A percentile compares a stretch with the other conserved stretches of the same genome.
Evolutionary conservation across 1,139 yeast species (phyloP).

Genomic region (Kurtzmaniella quercitrusa): DNA sequence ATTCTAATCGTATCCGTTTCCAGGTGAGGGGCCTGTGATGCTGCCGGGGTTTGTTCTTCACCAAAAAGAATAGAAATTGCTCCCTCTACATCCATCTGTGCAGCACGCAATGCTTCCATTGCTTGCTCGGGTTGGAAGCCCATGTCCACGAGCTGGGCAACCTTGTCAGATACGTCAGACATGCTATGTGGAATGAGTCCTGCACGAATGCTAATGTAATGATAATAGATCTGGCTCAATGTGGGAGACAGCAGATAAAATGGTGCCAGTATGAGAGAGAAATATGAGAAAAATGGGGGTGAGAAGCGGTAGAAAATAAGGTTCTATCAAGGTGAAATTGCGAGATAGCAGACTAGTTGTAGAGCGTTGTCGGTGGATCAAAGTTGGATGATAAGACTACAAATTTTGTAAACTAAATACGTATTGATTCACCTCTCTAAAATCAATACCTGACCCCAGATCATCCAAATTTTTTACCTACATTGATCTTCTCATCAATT

Average conservation of each 20-base stretch:
- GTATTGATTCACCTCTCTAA: too few relatives aligned
- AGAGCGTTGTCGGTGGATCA: too few relatives aligned
- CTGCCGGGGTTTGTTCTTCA: conserved; percentile 21
- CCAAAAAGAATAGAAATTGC: conserved; percentile 52
- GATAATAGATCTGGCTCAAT: too few relatives aligned
- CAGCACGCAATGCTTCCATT: conserved; percentile 32
- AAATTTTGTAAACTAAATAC: too few relatives aligned
- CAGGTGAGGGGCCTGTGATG: conserved; percentile 12
- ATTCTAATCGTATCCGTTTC: conserved; percentile 16
- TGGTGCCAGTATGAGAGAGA: too few relatives aligned
- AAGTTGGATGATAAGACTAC: too few relatives aligned
- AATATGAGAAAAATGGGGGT: neutral
- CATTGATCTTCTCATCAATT: too few relatives aligned
- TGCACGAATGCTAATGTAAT: neutral
- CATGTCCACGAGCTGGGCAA: conserved; percentile 52
- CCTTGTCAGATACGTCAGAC: conserved; percentile 13
- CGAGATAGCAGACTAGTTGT: too few relatives aligned
- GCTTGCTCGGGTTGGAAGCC: conserved; percentile 53
- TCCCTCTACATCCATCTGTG: conserved; percentile 46
- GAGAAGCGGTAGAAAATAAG: neutral
- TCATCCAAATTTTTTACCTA: too few relatives aligned
- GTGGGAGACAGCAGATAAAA: too few relatives aligned
- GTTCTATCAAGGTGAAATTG: too few relatives aligned
- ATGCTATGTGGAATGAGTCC: neutral
- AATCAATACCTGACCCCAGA: too few relatives aligned